These are phyloP conservation scores for Botryotinia calthae DNA, from an alignment of 2,329 filamentous ascomycete genomes.

Conservation along the genomic window DNA sequence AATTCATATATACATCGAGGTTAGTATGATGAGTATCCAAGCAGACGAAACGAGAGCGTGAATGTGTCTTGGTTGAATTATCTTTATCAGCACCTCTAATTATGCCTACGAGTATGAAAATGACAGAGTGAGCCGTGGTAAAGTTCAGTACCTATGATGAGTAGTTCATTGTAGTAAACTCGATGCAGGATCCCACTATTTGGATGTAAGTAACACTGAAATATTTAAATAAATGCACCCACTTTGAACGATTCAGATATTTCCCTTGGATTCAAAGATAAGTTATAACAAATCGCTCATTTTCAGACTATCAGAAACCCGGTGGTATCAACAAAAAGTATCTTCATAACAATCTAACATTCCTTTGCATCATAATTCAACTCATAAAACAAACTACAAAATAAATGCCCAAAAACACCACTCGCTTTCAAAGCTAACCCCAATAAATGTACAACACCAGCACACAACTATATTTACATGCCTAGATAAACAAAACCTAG, in stretches of 20 bases:
- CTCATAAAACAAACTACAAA: not conserved
- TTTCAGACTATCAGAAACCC: not conserved
- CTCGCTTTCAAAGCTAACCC: accelerated
- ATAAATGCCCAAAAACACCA: not conserved
- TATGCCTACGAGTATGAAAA: no score
- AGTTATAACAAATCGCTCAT: not conserved
- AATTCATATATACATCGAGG: not conserved
- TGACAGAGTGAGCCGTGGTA: not conserved
- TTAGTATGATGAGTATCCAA: not conserved
- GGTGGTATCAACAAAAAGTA: not conserved
- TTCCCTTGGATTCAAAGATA: not conserved
- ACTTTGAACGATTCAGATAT: not conserved
- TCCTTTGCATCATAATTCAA: not conserved
- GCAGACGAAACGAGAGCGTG: not conserved
- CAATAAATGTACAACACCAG: not conserved
- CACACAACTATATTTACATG: not conserved
- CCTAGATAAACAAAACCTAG: not conserved
- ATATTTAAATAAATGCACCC: not conserved
- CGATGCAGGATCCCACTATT: not conserved
- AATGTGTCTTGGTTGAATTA: not conserved
- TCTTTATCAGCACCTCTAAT: not conserved
- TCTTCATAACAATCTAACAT: not conserved
- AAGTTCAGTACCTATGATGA: not conserved
- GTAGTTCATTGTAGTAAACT: not conserved
- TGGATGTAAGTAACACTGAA: not conserved